Evolutionary conservation across 2,329 filamentous ascomycete species (phyloP).

Genomic region (Fusarium tjaetaba): DNA sequence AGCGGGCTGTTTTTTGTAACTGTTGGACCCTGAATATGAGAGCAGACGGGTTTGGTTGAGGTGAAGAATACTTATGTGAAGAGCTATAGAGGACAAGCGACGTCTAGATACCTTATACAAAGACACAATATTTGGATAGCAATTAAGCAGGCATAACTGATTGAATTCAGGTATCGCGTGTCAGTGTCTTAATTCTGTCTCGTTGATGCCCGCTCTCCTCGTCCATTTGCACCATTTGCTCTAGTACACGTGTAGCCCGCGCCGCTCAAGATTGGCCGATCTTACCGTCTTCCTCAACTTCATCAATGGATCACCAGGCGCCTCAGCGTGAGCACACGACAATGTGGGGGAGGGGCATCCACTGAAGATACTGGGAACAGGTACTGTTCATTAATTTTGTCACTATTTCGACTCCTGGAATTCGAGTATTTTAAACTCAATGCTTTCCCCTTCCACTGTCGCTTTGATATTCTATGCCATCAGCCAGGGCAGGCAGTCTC

Average conservation of each 20-base stretch:
- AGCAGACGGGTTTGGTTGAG: not conserved
- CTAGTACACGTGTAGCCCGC: conserved; percentile 41
- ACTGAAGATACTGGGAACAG: not conserved
- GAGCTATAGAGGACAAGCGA: not conserved
- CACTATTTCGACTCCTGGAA: not conserved
- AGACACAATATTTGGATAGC: not conserved
- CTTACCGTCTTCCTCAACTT: conserved; percentile 2
- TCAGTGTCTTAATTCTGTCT: not conserved
- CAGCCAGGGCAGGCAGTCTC: conserved; percentile 11
- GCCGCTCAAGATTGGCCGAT: conserved; percentile 39
- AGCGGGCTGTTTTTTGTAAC: not conserved
- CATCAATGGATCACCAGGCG: conserved; percentile 20
- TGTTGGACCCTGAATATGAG: conserved; percentile 22
- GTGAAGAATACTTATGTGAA: not conserved
- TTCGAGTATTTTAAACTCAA: conserved; percentile 15
- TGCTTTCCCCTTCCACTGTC: not conserved
- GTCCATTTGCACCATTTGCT: conserved; percentile 13
- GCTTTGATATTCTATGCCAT: not conserved
- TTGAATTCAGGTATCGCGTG: conserved; percentile 24
- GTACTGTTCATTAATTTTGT: not conserved
- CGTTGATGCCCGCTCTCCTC: not conserved
- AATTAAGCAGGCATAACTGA: not conserved
- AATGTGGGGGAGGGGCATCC: conserved; percentile 20
- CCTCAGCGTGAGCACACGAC: conserved; percentile 30
- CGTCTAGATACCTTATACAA: not conserved